Evolutionary conservation across 1,284 basidiomycete genomes (phyloP), one percentile per base, ranked within the genome.

Genomic region (Rhodotorula mucilaginosa): DNA sequence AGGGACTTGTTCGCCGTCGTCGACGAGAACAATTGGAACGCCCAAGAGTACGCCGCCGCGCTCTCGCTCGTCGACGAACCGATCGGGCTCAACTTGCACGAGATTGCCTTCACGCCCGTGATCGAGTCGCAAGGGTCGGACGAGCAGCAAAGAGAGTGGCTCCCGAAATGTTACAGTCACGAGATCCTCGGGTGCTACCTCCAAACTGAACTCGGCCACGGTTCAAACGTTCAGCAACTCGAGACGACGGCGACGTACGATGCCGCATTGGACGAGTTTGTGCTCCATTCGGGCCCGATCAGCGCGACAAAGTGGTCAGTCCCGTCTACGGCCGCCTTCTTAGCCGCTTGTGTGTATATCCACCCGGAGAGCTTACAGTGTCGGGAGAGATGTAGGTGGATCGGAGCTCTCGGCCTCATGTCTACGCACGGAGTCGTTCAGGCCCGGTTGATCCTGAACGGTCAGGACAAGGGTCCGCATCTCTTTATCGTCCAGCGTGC

Each of bases 231-330:
- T 1, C 80, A 84, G 13, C 80, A 71, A 5, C 83, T 93, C 44
- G 91, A 93, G 81, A 92, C 91, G 0, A 91, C 88, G 0, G 89
- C 90, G 8, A 91, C 88, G 0, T 93, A 88, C 80, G 82, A 90
- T 48, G 85, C 86, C 0, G 84, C 85, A n/a, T 86, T 85, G 0
- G 82, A 86, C 70, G 87, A 90, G 77, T 92, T 92, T 74, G 87
- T 90, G 67, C 86, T 93, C 49, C 84, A 92, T 79, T 89, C 89
- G 0, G 90, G 91, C 0, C 89, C 88, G 0, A 78, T 91, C 59
- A 90, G 89, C 2, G 88, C 88, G 65, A 87, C 85, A 67, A 93
- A 93, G 79, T 93, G 91, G 90, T 92, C 89, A 90, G 85, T 88
- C 29, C 51, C 48, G 26, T 21, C 19, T 49, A 8, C 10, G 5